Base-by-base conservation (phyloP, 108 stramenopile species). In the Epithemia pelagica region DNA sequence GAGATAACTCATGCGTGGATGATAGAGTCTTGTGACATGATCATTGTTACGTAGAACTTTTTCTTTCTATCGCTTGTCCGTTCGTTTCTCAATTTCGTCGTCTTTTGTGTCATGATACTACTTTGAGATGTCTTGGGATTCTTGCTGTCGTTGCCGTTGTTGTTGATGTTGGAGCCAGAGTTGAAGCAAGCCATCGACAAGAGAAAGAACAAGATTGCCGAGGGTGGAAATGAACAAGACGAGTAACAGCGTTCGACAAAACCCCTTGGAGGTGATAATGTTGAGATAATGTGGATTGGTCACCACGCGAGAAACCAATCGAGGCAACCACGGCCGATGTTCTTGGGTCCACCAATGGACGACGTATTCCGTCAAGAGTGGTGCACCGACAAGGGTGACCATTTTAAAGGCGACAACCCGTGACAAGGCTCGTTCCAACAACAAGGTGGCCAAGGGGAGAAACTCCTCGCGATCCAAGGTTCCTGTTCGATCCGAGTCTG, bases 361-460 rank as follows among this genome's bases (percentile, higher is more conserved):
- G 1, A 62, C 22, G 18, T 46, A 46, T 46, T 46, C 37, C 37
- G 37, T 46, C 37, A 46, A 46, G 37, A 82, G 31, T 3, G 81
- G 81, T 56, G 77, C 81, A 1, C 65, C 77, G 15, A 76, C 69
- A 22, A 75, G 51, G n/a, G 66, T 78, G n/a, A 78, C 75, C 18
- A 73, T 27, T 59, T 78, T 78, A 59, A 65, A 54, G 27, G 75
- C 62, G 24, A 74, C 25, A 32, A 82, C 68, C 28, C 81, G 0
- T 32, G 67, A 53, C 3, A 75, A 20, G 0, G 77, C 74, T 59
- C 77, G 70, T 60, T 31, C 0, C 24, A 22, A 51, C 27, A 78
- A 28, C 0, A 29, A 32, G n/a, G 54, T 66, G 20, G 64, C 63
- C 23, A 82, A 32, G 2, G 30, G 26, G 18, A 51, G 21, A 46